These are phyloP conservation scores for Fagopyrum homotropicum DNA, from an alignment of 148 eudicot genomes.

Conservation along the genomic window DNA sequence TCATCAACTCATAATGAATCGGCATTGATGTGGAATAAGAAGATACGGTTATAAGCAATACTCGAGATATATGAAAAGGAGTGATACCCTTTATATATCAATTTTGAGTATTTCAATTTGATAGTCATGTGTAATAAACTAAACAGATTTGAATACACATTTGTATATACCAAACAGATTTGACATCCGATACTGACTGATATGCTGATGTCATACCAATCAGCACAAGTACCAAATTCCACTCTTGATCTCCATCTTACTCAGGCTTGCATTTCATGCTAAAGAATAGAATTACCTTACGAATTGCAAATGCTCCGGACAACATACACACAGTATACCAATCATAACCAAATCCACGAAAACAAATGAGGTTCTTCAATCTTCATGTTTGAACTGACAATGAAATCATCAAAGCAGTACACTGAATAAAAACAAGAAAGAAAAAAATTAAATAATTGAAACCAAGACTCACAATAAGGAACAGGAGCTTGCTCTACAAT, in stretches of 20 bases:
- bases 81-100: too few species aligned
- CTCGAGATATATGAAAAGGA: too few species aligned
- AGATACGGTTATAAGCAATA: too few species aligned
- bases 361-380: neutral
- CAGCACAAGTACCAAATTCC: neutral
- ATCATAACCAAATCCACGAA: neutral
- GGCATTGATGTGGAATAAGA: too few species aligned
- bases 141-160: too few species aligned
- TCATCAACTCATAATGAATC: neutral
- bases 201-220: too few species aligned
- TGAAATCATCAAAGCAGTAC: neutral
- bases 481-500: constrained; percentile 63
- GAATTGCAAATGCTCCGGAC: neutral
- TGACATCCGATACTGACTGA: too few species aligned
- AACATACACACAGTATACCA: neutral
- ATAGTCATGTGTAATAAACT: too few species aligned
- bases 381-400: neutral
- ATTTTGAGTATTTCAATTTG: too few species aligned
- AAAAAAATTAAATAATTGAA: neutral
- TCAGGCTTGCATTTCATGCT: neutral
- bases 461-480: constrained; percentile 28
- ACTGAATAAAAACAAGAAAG: neutral
- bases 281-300: neutral
- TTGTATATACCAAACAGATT: too few species aligned
- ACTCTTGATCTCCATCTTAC: neutral